Base-by-base conservation (phyloP, 805 yeast species). In the Pichia occidentalis region DNA sequence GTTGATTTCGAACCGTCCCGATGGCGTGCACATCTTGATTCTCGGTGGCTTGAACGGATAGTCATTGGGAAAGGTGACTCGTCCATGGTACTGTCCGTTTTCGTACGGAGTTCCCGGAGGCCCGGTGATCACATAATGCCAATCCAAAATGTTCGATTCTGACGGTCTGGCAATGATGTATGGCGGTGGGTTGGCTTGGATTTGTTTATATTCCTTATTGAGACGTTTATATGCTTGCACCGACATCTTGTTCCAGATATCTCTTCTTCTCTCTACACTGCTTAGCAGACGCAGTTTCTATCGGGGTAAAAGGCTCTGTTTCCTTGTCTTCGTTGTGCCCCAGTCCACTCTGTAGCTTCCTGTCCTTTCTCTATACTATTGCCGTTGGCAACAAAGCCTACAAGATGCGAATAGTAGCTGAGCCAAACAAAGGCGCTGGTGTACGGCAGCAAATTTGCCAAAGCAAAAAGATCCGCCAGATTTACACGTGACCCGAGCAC, bases 31-130 rank as follows among this genome's bases (percentile, higher is more conserved):
- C 84, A 88, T 86, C 40, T 84, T 70, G 37, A 88, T 88, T 10
- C 94, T 74, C 1, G 96, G 96, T 9, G 96, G 96, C 48, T 84
- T 79, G 65, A 84, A 85, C 0, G 96, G 97, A 51, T 87, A 87
- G 49, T 86, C 95, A 11, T 72, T 60, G 0, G 95, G 94, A 57
- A 87, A 85, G 12, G 80, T 64, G 17, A 87, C 67, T n/a, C 85
- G 72, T 2, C 97, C 96, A 54, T 87, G 95, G 55, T 83, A 87
- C 56, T 85, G 92, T 0, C 97, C 97, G 17, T 74, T 75, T 39
- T 71, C 81, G 58, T 82, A 90, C 3, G 94, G 94, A 1, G 96
- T 84, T 26, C 78, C 80, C 11, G 92, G 87, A 4, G 97, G 96
- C 1, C 97, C 97, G 0, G 86, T 80, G 36, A 90, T 81, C 23